Conservation (phyloP, 2,329 filamentous ascomycete genomes). For the Penicillium sp. region DNA sequence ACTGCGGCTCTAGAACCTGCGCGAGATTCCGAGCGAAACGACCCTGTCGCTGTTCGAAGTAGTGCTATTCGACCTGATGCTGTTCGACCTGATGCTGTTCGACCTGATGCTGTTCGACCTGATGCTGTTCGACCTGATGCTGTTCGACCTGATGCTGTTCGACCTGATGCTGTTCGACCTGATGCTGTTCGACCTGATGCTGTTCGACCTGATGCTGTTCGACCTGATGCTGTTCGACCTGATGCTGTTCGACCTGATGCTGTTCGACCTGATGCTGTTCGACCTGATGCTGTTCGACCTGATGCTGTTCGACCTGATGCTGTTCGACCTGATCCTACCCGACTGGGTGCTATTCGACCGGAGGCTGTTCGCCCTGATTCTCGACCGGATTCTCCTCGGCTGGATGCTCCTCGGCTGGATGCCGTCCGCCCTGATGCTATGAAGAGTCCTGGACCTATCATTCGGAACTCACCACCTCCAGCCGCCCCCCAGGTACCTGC, state of each 20-base stretch:
- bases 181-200: constrained; percentile 24
- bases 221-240: constrained; percentile 22
- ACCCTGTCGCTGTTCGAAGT: constrained; percentile 18
- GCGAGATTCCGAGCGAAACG: constrained; percentile 30
- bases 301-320: constrained; percentile 13
- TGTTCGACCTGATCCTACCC: constrained; percentile 25
- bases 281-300: constrained; percentile 16
- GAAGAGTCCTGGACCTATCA: constrained; percentile 28
- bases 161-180: constrained; percentile 19
- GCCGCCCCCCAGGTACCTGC: constrained; percentile 45
- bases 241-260: constrained; percentile 15
- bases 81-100: constrained; percentile 25
- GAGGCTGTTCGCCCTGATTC: constrained; percentile 20
- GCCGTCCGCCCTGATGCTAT: constrained; percentile 20
- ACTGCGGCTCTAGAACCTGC: constrained; percentile 27
- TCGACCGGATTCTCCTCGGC: not conserved
- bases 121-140: constrained; percentile 29
- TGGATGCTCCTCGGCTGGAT: not conserved
- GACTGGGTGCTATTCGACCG: not conserved
- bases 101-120: not conserved
- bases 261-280: not conserved
- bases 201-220: not conserved
- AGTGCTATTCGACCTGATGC: constrained; percentile 13
- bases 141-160: constrained; percentile 7
- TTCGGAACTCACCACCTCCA: constrained; percentile 39